Base-by-base conservation (phyloP, 208 protist genomes). In the Dictyostelium gargantuum region DNA sequence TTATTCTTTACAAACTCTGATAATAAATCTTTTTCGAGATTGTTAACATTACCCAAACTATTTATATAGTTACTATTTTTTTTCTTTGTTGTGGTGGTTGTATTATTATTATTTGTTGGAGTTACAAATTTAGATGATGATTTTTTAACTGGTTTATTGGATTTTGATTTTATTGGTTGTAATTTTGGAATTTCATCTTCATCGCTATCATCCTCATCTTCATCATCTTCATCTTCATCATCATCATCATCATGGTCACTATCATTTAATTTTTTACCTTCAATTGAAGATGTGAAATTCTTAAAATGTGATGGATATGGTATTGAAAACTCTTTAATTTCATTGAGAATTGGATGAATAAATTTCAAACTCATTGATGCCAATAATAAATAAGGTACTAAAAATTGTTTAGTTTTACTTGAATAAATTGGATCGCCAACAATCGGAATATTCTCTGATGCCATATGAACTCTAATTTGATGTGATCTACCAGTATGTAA, bases 371-470 rank as follows among this genome's bases (percentile, higher is more conserved):
- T 42, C 35, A 84, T 73, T 74, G 86, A 82, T 13, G 38, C 54
- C 46, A 92, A 82, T 29, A 92, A 52, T 48, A 92, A 50, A 66
- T 84, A 68, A 21, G 86, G 35, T 42, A 84, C 48, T 21, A 68
- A 58, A 56, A 77, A 92, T 70, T 75, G 75, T 44, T 42, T 77
- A 0, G 32, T 66, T 52, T 84, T 92, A 26, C 66, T 73, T 26
- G 61, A 74, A 26, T 92, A 92, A 21, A 92, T 92, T 72, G 86
- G 86, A 50, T 92, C 86, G 79, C 86, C 86, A 48, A 92, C 63
- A 42, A 92, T 92, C 40, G 86, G 61, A 17, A 44, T 15, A 50
- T 61, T 68, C 13, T 76, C 61, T 38, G 17, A 19, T 66, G 77
- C 26, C 50, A 70, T 84, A 52, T 92, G 86, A 23, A 92, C 66